These are phyloP conservation scores for Psilocybe subaeruginosa DNA, from an alignment of 768 basidiomycete species.

Conservation along the genomic window DNA sequence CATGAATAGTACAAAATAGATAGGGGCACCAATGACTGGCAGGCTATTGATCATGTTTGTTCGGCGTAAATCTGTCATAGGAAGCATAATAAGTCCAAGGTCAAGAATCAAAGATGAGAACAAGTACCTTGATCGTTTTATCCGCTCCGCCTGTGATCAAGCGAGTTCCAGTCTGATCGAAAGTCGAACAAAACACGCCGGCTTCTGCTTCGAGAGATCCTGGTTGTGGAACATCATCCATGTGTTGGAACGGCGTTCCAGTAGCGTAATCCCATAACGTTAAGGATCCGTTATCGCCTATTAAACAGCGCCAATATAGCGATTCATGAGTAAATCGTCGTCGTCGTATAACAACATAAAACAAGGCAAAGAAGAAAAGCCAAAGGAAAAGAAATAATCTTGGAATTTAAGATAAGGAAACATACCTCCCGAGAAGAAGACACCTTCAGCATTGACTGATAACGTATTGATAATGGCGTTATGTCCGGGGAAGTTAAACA, in stretches of 20 bases:
- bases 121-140: constrained; percentile 93
- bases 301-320: constrained; percentile 1
- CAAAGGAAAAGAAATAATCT: background rate
- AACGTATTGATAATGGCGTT: constrained; percentile 98
- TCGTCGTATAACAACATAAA: background rate
- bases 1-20: background rate
- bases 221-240: constrained; percentile 94
- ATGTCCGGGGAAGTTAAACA: constrained; percentile 95
- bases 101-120: constrained; percentile 2
- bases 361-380: background rate
- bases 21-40: background rate
- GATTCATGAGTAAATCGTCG: background rate
- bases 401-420: constrained; percentile 10
- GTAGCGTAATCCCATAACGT: constrained; percentile 96
- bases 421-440: constrained; percentile 95
- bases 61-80: constrained; percentile 63
- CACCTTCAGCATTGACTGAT: constrained; percentile 92
- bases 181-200: constrained; percentile 95
- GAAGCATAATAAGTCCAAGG: background rate
- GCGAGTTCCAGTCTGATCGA: constrained; percentile 93
- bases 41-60: constrained; percentile 45
- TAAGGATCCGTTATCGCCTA: constrained; percentile 90
- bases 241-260: constrained; percentile 91
- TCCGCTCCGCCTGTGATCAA: constrained; percentile 96
- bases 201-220: constrained; percentile 98